Percentiles rank a stretch among this genome's conserved stretches.
Conservation (phyloP, 1,139 yeast genomes). For the Pichia norvegensis region DNA sequence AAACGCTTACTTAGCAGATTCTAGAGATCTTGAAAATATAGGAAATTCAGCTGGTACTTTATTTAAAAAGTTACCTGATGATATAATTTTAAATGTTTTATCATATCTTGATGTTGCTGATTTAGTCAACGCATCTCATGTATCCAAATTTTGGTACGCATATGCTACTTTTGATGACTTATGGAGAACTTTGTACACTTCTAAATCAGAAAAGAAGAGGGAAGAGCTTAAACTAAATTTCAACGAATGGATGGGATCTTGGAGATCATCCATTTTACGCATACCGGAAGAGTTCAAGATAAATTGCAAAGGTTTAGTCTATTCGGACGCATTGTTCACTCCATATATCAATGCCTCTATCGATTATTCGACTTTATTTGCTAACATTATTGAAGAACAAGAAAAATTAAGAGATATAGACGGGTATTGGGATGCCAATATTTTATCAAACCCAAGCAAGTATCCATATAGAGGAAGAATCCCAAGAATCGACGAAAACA, state of each 20-base stretch:
- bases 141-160: conserved; percentile 66
- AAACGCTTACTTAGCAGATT: conserved; percentile 36
- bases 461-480: conserved; percentile 29
- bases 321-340: conserved; percentile 61
- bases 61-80: conserved; percentile 51
- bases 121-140: conserved; percentile 43
- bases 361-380: conserved; percentile 44
- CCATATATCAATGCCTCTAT: conserved; percentile 77
- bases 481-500: conserved; percentile 38
- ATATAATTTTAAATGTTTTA: conserved; percentile 42
- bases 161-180: conserved; percentile 65
- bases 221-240: conserved; percentile 8
- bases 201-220: conserved; percentile 8
- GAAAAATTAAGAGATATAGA: conserved; percentile 16
- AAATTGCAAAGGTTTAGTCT: conserved; percentile 36
- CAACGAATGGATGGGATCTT: conserved; percentile 61
- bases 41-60: conserved; percentile 41
- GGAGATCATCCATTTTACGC: conserved; percentile 58
- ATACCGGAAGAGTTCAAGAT: conserved; percentile 13
- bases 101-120: conserved; percentile 36
- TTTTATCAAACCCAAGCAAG: conserved; percentile 13
- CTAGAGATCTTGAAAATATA: conserved; percentile 27
- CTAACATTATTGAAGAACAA: conserved; percentile 43
- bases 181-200: conserved; percentile 58
- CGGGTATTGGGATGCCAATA: conserved; percentile 14